phyloP scores from a whole-genome alignment of 164 flowering plant genomes.

The Umbilicus rupestris region DNA sequence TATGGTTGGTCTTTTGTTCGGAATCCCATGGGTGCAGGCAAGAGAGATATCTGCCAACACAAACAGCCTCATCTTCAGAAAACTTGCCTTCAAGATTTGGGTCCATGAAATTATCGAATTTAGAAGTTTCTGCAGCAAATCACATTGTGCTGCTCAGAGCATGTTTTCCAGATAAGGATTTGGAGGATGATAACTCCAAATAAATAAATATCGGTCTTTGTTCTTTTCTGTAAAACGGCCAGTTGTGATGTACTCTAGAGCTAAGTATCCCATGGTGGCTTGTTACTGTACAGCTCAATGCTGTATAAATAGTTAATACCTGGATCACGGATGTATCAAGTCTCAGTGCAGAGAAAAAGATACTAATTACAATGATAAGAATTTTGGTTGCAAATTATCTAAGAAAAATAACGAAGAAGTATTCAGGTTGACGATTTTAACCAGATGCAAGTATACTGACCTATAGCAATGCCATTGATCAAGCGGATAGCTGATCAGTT shows the following conservation, averaged over 20 bases:
- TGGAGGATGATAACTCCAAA: conserved; percentile 49
- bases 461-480: too few relatives aligned
- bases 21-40: conserved; percentile 30
- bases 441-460: too few relatives aligned
- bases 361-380: too few relatives aligned
- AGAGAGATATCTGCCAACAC: conserved; percentile 28
- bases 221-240: conserved; percentile 49
- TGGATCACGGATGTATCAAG: too few relatives aligned
- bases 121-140: conserved; percentile 23
- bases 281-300: too few relatives aligned
- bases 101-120: conserved; percentile 28
- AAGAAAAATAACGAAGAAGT: too few relatives aligned
- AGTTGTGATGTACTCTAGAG: conserved; percentile 51
- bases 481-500: too few relatives aligned
- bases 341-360: too few relatives aligned
- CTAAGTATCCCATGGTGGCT: too few relatives aligned
- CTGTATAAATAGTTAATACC: too few relatives aligned
- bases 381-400: too few relatives aligned
- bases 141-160: conserved; percentile 22
- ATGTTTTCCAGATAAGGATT: conserved; percentile 34
- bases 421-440: too few relatives aligned
- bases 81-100: conserved; percentile 27
- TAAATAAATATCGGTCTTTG: conserved; percentile 46
- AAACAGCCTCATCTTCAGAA: conserved; percentile 26
- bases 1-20: conserved; percentile 38